These are phyloP conservation scores for Solanum hybrid DNA, from an alignment of 305 asterid genomes.

Conservation along the genomic window DNA sequence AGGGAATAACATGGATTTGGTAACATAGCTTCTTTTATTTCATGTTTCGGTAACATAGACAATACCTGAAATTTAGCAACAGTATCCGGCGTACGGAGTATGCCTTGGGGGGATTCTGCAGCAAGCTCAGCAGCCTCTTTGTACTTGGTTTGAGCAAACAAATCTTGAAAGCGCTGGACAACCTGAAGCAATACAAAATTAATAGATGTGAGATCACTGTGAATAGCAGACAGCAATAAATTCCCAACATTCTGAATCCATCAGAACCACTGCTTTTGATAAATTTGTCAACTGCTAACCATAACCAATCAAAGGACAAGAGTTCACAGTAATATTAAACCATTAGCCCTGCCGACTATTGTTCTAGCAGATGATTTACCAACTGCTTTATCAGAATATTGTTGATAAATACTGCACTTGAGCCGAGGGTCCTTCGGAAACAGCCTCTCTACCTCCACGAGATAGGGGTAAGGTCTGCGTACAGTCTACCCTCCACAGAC, in stretches of 20 bases:
- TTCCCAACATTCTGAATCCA: neutral
- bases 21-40: neutral
- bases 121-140: slow-evolving; percentile 94
- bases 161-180: slow-evolving; percentile 83
- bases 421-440: neutral
- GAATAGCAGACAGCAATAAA: neutral
- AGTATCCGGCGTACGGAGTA: slow-evolving; percentile 76
- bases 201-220: neutral
- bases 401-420: neutral
- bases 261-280: neutral
- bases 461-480: neutral
- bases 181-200: slow-evolving; percentile 32
- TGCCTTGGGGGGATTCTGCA: slow-evolving; percentile 89
- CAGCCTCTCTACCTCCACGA: neutral
- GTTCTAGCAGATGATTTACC: neutral
- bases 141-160: slow-evolving; percentile 82
- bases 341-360: neutral
- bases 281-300: neutral
- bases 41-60: neutral
- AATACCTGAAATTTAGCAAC: slow-evolving; percentile 84
- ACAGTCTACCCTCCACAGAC: neutral
- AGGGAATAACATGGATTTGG: neutral
- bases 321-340: neutral
- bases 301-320: neutral
- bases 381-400: neutral